Conservation (phyloP, 441 rosid species). For the Eruca vesicaria region DNA sequence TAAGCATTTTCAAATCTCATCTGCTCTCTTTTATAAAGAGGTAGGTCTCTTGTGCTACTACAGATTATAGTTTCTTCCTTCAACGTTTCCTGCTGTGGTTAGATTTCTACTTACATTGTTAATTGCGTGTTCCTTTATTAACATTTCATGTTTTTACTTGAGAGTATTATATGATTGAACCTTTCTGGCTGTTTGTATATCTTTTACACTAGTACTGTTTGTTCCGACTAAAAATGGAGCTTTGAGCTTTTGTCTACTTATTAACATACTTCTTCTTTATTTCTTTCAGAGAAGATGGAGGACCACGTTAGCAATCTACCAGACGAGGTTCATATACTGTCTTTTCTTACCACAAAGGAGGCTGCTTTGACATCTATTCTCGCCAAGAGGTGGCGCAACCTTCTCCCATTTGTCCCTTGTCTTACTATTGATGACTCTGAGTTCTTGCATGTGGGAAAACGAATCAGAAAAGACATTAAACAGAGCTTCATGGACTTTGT, state of each 20-base stretch:
- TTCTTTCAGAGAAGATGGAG: background rate
- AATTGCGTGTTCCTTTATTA: too few species aligned
- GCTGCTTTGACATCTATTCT: background rate
- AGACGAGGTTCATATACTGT: constrained; percentile 14
- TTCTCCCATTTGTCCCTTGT: background rate
- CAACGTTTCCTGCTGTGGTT: too few species aligned
- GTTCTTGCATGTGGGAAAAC: background rate
- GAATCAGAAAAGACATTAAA: background rate
- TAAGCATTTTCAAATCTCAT: too few species aligned
- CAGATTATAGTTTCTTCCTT: too few species aligned
- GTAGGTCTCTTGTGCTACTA: too few species aligned
- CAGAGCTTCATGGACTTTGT: constrained; percentile 8
- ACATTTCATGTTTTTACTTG: too few species aligned
- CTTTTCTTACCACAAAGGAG: constrained; percentile 5
- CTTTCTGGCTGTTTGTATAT: background rate
- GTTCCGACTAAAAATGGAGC: background rate
- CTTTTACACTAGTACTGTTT: background rate
- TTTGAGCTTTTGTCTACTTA: background rate
- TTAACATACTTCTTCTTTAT: too few species aligned
- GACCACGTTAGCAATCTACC: background rate
- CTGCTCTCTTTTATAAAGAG: too few species aligned
- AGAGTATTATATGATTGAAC: too few species aligned
- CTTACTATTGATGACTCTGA: background rate
- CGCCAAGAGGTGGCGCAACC: constrained; percentile 14
- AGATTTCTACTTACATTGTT: too few species aligned